A percentile compares a stretch with the other conserved stretches of the same genome.
Conservation (phyloP, 2,329 filamentous ascomycete species). For the Fusarium sp. region DNA sequence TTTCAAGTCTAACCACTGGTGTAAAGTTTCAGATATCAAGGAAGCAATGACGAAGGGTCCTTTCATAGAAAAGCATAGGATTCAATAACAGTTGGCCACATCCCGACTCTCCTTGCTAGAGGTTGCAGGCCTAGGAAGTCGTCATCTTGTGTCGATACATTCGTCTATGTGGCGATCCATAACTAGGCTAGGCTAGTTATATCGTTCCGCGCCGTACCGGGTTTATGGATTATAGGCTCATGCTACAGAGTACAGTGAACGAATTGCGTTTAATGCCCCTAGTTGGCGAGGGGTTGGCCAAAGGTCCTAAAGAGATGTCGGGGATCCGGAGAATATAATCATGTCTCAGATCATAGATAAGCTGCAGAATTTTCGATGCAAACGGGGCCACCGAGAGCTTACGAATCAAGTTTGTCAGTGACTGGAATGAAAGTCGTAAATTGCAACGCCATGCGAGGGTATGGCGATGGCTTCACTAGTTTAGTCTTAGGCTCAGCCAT, state of each 20-base stretch:
- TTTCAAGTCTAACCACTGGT: neutral
- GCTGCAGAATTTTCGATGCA: constrained; percentile 6
- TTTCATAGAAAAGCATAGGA: neutral
- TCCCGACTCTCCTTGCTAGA: neutral
- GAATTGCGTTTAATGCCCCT: neutral
- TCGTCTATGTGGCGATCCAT: neutral
- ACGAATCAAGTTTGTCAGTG: neutral
- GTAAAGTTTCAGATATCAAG: neutral
- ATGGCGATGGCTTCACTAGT: constrained; percentile 26
- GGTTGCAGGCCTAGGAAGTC: neutral
- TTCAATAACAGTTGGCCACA: neutral
- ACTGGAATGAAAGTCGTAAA: constrained; percentile 24
- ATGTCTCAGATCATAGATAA: constrained; percentile 15
- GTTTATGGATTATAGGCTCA: neutral
- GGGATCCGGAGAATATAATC: neutral
- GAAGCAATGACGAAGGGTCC: too few species aligned
- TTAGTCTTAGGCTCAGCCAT: neutral
- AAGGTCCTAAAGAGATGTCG: neutral
- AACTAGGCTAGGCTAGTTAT: neutral
- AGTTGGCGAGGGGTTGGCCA: neutral
- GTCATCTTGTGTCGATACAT: neutral
- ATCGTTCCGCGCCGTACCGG: neutral
- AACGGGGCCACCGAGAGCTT: neutral
- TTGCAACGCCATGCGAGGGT: constrained; percentile 13
- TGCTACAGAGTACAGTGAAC: neutral